A percentile compares a stretch with the other conserved stretches of the same genome.
These are phyloP conservation scores for Pythium biforme DNA, from an alignment of 352 stramenopile genomes.

Conservation along the genomic window DNA sequence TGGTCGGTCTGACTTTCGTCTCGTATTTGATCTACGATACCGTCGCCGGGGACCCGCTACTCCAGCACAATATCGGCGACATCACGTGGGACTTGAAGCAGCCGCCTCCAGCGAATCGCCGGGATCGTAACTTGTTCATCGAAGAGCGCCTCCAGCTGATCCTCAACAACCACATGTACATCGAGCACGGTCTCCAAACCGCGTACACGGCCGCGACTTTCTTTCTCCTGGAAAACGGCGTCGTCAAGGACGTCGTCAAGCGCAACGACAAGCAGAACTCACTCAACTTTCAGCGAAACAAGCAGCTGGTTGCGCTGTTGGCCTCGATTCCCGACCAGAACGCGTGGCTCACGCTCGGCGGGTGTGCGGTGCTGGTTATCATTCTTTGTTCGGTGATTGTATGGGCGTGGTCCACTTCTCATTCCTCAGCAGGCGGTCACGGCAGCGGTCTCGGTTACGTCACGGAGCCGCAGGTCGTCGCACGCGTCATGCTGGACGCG, in stretches of 20 bases:
- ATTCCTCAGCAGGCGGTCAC: no score
- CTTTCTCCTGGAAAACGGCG: conserved; percentile 2
- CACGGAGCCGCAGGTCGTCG: neutral
- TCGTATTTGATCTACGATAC: no score
- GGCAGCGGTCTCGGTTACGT: neutral
- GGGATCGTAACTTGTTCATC: neutral
- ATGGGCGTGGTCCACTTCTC: no score
- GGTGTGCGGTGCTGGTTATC: neutral
- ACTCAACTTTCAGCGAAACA: neutral
- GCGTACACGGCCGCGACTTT: conserved; percentile 5
- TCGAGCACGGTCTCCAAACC: neutral
- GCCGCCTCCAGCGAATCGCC: no score
- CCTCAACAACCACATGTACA: conserved; percentile 3
- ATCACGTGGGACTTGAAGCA: neutral
- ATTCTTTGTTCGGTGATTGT: neutral
- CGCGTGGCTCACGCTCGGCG: neutral
- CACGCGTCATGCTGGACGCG: neutral
- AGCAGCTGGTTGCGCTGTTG: neutral
- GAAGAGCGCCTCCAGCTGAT: neutral
- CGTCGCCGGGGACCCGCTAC: neutral
- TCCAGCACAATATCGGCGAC: neutral
- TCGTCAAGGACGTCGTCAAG: neutral
- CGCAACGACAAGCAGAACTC: no score
- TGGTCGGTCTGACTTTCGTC: no score
- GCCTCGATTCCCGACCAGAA: neutral